A percentile compares a stretch with the other conserved stretches of the same genome.
phyloP scores from a whole-genome alignment of 2,329 filamentous ascomycete species.

The Trichocomaceae sp. region DNA sequence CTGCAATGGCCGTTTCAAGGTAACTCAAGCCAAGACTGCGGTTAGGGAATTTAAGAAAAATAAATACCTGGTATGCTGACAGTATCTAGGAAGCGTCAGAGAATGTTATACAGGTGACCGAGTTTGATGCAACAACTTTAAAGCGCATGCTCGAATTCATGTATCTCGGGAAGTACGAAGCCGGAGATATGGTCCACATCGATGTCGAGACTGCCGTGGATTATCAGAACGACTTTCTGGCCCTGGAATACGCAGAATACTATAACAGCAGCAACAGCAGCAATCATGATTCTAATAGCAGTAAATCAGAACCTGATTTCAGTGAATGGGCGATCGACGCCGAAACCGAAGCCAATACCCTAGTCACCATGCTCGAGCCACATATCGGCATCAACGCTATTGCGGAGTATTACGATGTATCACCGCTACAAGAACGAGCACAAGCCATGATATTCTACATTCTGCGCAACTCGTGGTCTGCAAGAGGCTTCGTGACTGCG shows the following conservation, averaged over 20 bases:
- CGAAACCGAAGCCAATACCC: not conserved
- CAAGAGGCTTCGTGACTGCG: not conserved
- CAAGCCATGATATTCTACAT: slow-evolving; percentile 3
- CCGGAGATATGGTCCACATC: not conserved
- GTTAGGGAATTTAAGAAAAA: not conserved
- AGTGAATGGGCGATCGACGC: not conserved
- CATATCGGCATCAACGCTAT: slow-evolving; percentile 13
- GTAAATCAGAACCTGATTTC: not conserved
- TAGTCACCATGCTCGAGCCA: not conserved
- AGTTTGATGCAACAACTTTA: slow-evolving; percentile 7
- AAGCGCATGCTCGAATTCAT: slow-evolving; percentile 7
- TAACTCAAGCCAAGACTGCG: not conserved
- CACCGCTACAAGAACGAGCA: slow-evolving; percentile 4
- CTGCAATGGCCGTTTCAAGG: slow-evolving; percentile 4
- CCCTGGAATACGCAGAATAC: not conserved
- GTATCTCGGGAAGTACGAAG: not conserved
- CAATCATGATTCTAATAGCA: not conserved
- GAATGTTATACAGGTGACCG: slow-evolving; percentile 5
- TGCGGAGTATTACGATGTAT: slow-evolving; percentile 14
- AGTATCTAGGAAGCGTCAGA: slow-evolving; percentile 10
- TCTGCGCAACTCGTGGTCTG: not conserved
- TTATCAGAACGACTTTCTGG: not conserved
- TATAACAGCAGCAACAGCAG: not conserved
- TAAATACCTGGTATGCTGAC: not conserved
- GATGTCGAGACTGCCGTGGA: not conserved